Evolutionary conservation across 2,329 filamentous ascomycete genomes (phyloP).

Genomic region (Neonectria hederae): DNA sequence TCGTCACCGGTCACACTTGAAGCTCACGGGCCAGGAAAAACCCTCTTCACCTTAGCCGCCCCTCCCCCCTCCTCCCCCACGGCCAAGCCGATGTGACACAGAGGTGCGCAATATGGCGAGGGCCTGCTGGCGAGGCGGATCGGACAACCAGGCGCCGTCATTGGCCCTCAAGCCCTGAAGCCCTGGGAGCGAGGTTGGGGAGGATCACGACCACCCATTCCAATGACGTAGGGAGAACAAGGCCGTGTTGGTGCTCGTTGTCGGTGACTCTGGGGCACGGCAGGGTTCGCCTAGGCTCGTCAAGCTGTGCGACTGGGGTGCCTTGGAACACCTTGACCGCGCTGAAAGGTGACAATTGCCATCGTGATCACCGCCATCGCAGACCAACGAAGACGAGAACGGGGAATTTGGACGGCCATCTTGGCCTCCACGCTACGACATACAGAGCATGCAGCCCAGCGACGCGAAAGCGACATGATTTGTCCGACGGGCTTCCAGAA

Average conservation of each 20-base stretch:
- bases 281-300: conserved; percentile 29
- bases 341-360: conserved; percentile 27
- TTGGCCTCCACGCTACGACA: neutral
- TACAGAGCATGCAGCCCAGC: neutral
- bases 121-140: conserved; percentile 21
- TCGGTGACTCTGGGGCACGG: conserved; percentile 35
- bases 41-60: conserved; percentile 27
- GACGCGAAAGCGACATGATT: conserved; percentile 17
- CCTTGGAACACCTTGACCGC: conserved; percentile 30
- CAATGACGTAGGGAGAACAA: conserved; percentile 38
- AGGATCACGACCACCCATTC: conserved; percentile 32
- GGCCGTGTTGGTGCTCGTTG: conserved; percentile 20
- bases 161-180: conserved; percentile 27
- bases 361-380: conserved; percentile 31
- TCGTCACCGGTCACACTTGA: conserved; percentile 27
- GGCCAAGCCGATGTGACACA: conserved; percentile 39
- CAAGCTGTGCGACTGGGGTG: conserved; percentile 21
- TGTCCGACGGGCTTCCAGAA: conserved; percentile 40
- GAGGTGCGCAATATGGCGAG: conserved; percentile 18
- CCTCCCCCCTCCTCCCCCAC: conserved; percentile 39
- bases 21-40: conserved; percentile 26
- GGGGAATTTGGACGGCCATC: neutral
- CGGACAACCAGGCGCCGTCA: conserved; percentile 21
- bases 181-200: conserved; percentile 28
- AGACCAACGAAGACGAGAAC: conserved; percentile 22